Evolutionary conservation across 169 alveolate genomes (phyloP), one percentile per base, ranked within the genome.

Genomic region (Plasmodium relictum): DNA sequence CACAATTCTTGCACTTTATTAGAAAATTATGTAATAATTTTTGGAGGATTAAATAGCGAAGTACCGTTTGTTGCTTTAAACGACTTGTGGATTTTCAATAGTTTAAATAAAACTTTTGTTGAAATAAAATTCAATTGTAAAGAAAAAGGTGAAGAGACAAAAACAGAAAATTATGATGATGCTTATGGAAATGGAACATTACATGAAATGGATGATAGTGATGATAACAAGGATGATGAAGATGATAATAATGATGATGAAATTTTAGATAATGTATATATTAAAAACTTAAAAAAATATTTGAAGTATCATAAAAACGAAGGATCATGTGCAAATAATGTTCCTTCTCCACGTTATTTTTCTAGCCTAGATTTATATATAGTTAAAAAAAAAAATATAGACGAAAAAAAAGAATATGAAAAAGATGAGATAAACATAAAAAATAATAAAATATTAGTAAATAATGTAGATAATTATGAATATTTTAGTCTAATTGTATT

Each of bases 11-110:
- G 89, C 26, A 78, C 71, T 48, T 65, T 78, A 41, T 44, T 78
- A 41, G 89, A 78, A 63, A 78, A 78, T 24, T 66, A 78, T 65
- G 89, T 78, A 18, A 45, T 63, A 42, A 78, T 78, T 37, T 78
- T 78, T 78, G 89, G 89, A 1, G 89, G 89, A 24, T 58, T 78
- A 41, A 62, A 78, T 56, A 63, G 65, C 12, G 89, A 78, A 78
- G 68, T 44, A 10, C 89, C 89, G 7, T 78, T 78, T 24, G n/a
- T 78, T 10, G 89, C 89, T 31, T 69, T 78, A 39, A 78, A 78
- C 20, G 89, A 78, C 22, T 78, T 78, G 44, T 78, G 89, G 89
- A 48, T 78, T 44, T 78, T 78, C 26, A 65, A 78, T 31, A 78
- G 89, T 70, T 41, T 58, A 63, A 78, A 78, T 22, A 78, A 78